These are phyloP conservation scores for Coemansia aciculifera DNA, from an alignment of 192 early-diverging fungal species.

Conservation along the genomic window DNA sequence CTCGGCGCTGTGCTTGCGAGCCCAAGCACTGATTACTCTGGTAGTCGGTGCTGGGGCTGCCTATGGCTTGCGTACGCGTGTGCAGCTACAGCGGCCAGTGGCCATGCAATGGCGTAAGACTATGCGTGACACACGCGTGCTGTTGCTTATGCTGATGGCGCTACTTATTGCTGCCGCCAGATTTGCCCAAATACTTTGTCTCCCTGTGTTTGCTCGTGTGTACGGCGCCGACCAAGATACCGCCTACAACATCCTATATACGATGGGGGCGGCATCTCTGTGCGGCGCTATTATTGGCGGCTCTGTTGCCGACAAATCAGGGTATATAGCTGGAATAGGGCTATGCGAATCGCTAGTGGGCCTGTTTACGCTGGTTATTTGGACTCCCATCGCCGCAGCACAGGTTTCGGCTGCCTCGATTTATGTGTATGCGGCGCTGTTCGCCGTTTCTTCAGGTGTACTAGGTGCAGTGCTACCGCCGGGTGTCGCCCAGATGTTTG, in stretches of 20 bases:
- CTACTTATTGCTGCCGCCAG: slow-evolving; percentile 23
- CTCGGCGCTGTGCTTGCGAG: slow-evolving; percentile 26
- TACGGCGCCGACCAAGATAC: slow-evolving; percentile 3
- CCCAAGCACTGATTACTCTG: slow-evolving; percentile 33
- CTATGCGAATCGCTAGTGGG: slow-evolving; percentile 29
- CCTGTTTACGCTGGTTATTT: slow-evolving; percentile 31
- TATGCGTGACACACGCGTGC: slow-evolving; percentile 16
- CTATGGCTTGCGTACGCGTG: slow-evolving; percentile 26
- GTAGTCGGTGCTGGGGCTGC: slow-evolving; percentile 11
- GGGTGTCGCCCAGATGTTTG: slow-evolving; percentile 35
- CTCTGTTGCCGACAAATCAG: slow-evolving; percentile 15
- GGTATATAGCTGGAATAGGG: slow-evolving; percentile 32
- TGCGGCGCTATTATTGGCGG: slow-evolving; percentile 25
- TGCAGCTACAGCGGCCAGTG: background rate
- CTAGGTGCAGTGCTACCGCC: slow-evolving; percentile 27
- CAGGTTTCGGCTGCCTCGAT: slow-evolving; percentile 14
- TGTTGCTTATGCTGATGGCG: slow-evolving; percentile 24
- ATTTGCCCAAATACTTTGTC: slow-evolving; percentile 31
- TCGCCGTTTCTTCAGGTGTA: slow-evolving; percentile 24
- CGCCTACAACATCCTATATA: slow-evolving; percentile 22
- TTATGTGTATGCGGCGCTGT: slow-evolving; percentile 32
- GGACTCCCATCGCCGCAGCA: slow-evolving; percentile 15
- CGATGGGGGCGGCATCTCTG: slow-evolving; percentile 16
- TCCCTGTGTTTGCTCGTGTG: slow-evolving; percentile 28
- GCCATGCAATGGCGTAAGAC: slow-evolving; percentile 12